Percentiles rank a stretch among this genome's conserved stretches.
Evolutionary conservation across 1,284 basidiomycete species (phyloP).

Genomic region (Fistulina hepatica): DNA sequence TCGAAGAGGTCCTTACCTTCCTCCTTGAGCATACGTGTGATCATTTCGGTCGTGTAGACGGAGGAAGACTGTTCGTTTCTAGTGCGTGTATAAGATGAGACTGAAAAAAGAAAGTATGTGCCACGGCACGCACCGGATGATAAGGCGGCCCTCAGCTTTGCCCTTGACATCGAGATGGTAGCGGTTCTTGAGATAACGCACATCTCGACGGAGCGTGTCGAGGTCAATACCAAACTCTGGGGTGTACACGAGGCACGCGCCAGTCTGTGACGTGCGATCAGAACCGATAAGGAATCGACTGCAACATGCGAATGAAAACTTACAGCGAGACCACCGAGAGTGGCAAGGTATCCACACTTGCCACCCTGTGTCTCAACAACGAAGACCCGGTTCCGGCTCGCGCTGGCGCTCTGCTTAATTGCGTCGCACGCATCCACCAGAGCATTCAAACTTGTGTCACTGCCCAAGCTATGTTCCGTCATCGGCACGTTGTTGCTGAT

Average conservation of each 20-base stretch:
- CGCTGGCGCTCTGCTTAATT: slow-evolving; percentile 95
- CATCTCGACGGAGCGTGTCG: slow-evolving; percentile 73
- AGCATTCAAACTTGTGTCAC: slow-evolving; percentile 93
- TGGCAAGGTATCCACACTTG: slow-evolving; percentile 90
- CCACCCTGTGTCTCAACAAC: slow-evolving; percentile 98
- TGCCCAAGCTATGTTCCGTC: slow-evolving; percentile 92
- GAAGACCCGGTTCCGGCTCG: slow-evolving; percentile 91
- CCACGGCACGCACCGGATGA: slow-evolving; percentile 55
- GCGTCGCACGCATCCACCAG: slow-evolving; percentile 97
- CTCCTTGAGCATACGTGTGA: slow-evolving; percentile 91
- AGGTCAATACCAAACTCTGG: slow-evolving; percentile 87
- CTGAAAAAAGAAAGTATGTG: neutral
- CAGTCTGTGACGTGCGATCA: slow-evolving; percentile 44
- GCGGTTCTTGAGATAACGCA: slow-evolving; percentile 80
- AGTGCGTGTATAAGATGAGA: slow-evolving; percentile 5
- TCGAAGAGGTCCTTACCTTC: slow-evolving; percentile 91
- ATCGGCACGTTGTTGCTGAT: slow-evolving; percentile 97
- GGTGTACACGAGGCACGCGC: slow-evolving; percentile 89
- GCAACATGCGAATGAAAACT: slow-evolving; percentile 22
- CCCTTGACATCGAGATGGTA: slow-evolving; percentile 84
- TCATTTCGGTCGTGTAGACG: slow-evolving; percentile 86
- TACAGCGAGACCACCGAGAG: slow-evolving; percentile 90
- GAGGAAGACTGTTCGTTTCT: slow-evolving; percentile 83
- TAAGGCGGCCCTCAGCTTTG: slow-evolving; percentile 84
- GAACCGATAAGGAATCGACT: neutral